Conservation (phyloP, 78 protist species). For the Polysphondylium violaceum region DNA sequence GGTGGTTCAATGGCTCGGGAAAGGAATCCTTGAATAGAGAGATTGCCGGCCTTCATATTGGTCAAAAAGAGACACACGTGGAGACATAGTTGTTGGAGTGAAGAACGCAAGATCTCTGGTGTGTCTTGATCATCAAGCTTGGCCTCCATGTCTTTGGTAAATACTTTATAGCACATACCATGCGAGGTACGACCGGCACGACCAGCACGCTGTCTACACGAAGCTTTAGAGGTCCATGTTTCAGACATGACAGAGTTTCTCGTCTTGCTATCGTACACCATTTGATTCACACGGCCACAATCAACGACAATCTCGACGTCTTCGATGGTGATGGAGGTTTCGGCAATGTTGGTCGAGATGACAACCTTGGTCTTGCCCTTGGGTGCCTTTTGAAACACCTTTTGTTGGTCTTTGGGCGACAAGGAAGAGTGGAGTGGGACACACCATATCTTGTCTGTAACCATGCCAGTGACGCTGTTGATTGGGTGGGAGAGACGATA, state of each 20-base stretch:
- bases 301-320: slow-evolving; percentile 93
- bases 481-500: background rate
- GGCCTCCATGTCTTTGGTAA: slow-evolving; percentile 58
- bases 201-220: slow-evolving; percentile 89
- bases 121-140: slow-evolving; percentile 60
- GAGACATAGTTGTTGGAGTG: slow-evolving; percentile 90
- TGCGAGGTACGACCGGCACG: slow-evolving; percentile 94
- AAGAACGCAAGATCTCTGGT: slow-evolving; percentile 91
- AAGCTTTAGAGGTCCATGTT: slow-evolving; percentile 79
- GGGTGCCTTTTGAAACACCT: slow-evolving; percentile 83
- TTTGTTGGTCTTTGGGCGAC: slow-evolving; percentile 78
- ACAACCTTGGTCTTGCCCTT: slow-evolving; percentile 86
- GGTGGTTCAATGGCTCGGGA: slow-evolving; percentile 89
- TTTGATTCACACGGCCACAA: slow-evolving; percentile 91
- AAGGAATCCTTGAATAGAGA: slow-evolving; percentile 41
- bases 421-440: slow-evolving; percentile 80
- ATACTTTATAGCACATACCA: slow-evolving; percentile 86
- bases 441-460: slow-evolving; percentile 34
- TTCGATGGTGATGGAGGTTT: slow-evolving; percentile 95
- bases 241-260: slow-evolving; percentile 79
- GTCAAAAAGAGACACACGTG: slow-evolving; percentile 71
- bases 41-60: background rate
- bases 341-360: slow-evolving; percentile 94
- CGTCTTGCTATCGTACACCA: slow-evolving; percentile 71
- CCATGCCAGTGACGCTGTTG: background rate